A percentile compares a stretch with the other conserved stretches of the same genome.
phyloP scores from a whole-genome alignment of 2,329 filamentous ascomycete genomes.

The Erysiphe pulchra region DNA sequence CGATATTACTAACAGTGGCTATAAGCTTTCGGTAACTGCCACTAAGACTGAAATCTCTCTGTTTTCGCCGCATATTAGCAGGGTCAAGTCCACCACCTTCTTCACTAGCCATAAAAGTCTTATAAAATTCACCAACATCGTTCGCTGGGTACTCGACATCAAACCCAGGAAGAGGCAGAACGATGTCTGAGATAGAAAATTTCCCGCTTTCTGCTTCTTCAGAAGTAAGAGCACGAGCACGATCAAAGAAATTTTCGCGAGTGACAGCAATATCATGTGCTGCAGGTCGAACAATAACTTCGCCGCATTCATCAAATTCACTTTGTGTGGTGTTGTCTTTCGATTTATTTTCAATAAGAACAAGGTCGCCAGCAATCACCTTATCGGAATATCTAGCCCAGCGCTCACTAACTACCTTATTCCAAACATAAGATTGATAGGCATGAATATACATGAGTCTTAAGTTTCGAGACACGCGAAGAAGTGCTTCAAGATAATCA shows the following conservation, averaged over 20 bases:
- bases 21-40: constrained; percentile 76
- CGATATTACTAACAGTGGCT: constrained; percentile 27
- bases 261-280: constrained; percentile 27
- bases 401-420: constrained; percentile 55
- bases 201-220: constrained; percentile 55
- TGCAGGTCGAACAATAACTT: constrained; percentile 24
- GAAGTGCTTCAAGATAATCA: constrained; percentile 62
- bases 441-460: constrained; percentile 91
- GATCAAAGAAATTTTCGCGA: constrained; percentile 30
- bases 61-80: constrained; percentile 59
- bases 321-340: constrained; percentile 5
- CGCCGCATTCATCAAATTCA: constrained; percentile 16
- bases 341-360: constrained; percentile 8
- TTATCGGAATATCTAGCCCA: constrained; percentile 48
- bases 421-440: constrained; percentile 91
- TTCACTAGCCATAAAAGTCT: constrained; percentile 58
- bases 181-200: constrained; percentile 66
- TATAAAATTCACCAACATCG: constrained; percentile 60
- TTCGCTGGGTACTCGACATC: constrained; percentile 74
- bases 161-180: constrained; percentile 78
- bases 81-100: constrained; percentile 61
- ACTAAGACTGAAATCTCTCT: constrained; percentile 69
- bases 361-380: constrained; percentile 63
- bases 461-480: constrained; percentile 55
- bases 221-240: constrained; percentile 46